Percentiles rank a stretch among this genome's conserved stretches.
phyloP scores from a whole-genome alignment of 2,329 filamentous ascomycete genomes.

The Alternaria dauci region DNA sequence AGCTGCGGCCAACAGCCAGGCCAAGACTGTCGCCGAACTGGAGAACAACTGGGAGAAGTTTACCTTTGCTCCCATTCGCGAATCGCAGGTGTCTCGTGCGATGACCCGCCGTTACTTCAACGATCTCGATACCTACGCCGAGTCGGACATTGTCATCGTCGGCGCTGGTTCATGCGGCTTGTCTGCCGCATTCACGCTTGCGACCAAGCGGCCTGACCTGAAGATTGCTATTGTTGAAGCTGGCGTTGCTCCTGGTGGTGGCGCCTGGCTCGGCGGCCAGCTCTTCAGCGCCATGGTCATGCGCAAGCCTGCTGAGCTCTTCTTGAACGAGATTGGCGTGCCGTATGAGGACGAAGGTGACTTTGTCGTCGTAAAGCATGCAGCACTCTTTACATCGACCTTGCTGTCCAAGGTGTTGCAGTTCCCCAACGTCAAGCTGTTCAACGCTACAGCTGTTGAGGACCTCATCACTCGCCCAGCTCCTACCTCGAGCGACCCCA shows the following conservation, averaged over 20 bases:
- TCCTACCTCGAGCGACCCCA: slow-evolving; percentile 51
- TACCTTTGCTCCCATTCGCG: slow-evolving; percentile 84
- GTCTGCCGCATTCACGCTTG: slow-evolving; percentile 83
- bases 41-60: slow-evolving; percentile 83
- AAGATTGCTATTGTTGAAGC: slow-evolving; percentile 93
- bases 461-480: slow-evolving; percentile 83
- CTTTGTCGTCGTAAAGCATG: slow-evolving; percentile 93
- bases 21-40: slow-evolving; percentile 69
- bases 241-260: slow-evolving; percentile 81
- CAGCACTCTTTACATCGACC: slow-evolving; percentile 89
- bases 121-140: slow-evolving; percentile 87
- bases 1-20: slow-evolving; percentile 55
- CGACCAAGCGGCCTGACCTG: slow-evolving; percentile 83
- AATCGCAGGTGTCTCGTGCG: slow-evolving; percentile 89
- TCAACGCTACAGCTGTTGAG: slow-evolving; percentile 93
- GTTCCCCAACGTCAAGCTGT: slow-evolving; percentile 93
- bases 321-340: slow-evolving; percentile 81
- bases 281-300: slow-evolving; percentile 96
- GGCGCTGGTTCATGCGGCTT: slow-evolving; percentile 90
- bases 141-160: slow-evolving; percentile 93
- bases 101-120: slow-evolving; percentile 94
- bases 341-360: slow-evolving; percentile 87
- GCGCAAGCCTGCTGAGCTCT: slow-evolving; percentile 88
- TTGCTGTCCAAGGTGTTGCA: slow-evolving; percentile 81
- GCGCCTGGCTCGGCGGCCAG: slow-evolving; percentile 92